These are phyloP conservation scores for Vigna radiata DNA, from an alignment of 306 rosid genomes.

Conservation along the genomic window DNA sequence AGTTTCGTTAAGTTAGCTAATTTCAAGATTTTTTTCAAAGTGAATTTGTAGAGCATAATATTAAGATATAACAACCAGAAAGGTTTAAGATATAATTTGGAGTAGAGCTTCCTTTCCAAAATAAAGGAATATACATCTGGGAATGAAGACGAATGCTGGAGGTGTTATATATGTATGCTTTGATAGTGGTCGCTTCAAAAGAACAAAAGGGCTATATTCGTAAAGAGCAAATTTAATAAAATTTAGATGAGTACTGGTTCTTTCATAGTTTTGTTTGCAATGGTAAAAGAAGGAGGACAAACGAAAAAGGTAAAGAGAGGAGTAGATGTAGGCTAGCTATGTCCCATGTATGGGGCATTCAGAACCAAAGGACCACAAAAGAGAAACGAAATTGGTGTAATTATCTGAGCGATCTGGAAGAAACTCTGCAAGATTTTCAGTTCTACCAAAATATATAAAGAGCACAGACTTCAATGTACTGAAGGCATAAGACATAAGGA, in stretches of 20 bases:
- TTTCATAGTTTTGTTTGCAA: conserved; percentile 35
- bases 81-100: conserved; percentile 18
- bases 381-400: conserved; percentile 34
- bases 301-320: conserved; percentile 3
- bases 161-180: background rate
- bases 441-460: conserved; percentile 43
- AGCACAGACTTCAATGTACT: conserved; percentile 81
- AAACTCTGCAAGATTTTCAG: conserved; percentile 56
- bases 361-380: conserved; percentile 39
- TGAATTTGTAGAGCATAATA: conserved; percentile 1
- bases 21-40: background rate
- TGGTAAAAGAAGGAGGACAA: conserved; percentile 23
- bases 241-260: background rate
- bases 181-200: background rate
- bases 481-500: conserved; percentile 88
- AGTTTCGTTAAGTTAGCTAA: background rate
- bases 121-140: background rate
- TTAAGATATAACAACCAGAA: background rate
- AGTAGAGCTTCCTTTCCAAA: background rate
- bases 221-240: conserved; percentile 25
- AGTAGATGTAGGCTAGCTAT: conserved; percentile 18
- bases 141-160: background rate
- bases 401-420: conserved; percentile 48
- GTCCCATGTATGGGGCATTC: conserved; percentile 55
- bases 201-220: conserved; percentile 8